Conservation (phyloP, 805 yeast genomes). For the Kurtzmaniella cleridarum region DNA sequence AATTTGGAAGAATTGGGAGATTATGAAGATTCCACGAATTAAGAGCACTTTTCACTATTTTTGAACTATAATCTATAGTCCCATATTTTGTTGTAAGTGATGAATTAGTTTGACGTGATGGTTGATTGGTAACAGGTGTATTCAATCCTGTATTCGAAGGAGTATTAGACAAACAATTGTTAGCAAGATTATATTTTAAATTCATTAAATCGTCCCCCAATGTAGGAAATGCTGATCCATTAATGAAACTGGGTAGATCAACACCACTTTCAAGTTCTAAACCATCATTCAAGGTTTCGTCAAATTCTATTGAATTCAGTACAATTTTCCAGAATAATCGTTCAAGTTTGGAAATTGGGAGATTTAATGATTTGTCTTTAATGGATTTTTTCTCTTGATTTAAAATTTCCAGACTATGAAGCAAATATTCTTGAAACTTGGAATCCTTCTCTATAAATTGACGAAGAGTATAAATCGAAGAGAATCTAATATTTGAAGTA, state of each 20-base stretch:
- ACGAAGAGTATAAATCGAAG: slow-evolving; percentile 49
- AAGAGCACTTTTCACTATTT: slow-evolving; percentile 16
- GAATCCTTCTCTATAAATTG: slow-evolving; percentile 56
- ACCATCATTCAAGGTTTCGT: slow-evolving; percentile 18
- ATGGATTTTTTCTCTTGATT: too few relatives aligned
- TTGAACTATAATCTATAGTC: slow-evolving; percentile 14
- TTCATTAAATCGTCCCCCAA: slow-evolving; percentile 24
- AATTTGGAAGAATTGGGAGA: slow-evolving; percentile 43
- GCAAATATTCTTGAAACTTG: slow-evolving; percentile 31
- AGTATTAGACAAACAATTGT: slow-evolving; percentile 2
- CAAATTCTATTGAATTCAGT: slow-evolving; percentile 20
- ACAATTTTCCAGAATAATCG: slow-evolving; percentile 39
- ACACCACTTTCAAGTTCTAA: slow-evolving; percentile 23
- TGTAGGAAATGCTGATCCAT: slow-evolving; percentile 31
- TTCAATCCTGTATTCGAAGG: not conserved
- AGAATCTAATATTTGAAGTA: slow-evolving; percentile 23
- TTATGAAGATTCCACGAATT: slow-evolving; percentile 58
- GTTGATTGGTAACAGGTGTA: not conserved
- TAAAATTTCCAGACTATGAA: slow-evolving; percentile 8
- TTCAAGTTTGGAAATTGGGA: slow-evolving; percentile 26
- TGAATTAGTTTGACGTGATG: not conserved
- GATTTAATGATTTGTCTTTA: not conserved
- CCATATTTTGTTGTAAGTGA: slow-evolving; percentile 11
- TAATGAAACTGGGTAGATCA: slow-evolving; percentile 22
- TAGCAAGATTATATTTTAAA: slow-evolving; percentile 18